These are phyloP conservation scores for Trichosanthes cucumerina DNA, from an alignment of 306 rosid genomes.

Conservation along the genomic window DNA sequence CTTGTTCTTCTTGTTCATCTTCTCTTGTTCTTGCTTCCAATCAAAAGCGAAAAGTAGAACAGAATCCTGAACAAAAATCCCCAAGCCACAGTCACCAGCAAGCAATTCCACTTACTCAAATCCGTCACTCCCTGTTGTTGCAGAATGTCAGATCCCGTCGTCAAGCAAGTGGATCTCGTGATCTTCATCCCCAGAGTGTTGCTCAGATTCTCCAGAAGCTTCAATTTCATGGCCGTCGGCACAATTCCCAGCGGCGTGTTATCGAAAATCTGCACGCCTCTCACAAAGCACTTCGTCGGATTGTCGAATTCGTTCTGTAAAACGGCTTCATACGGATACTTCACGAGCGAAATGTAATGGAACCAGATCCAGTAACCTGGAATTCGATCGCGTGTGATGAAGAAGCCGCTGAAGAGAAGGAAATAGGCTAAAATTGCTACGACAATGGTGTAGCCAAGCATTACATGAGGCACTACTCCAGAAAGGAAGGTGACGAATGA, in stretches of 20 bases:
- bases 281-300: slow-evolving; percentile 51
- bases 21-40: slow-evolving; percentile 97
- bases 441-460: slow-evolving; percentile 80
- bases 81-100: slow-evolving; percentile 82
- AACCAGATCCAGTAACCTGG: slow-evolving; percentile 93
- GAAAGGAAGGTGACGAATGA: slow-evolving; percentile 85
- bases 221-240: slow-evolving; percentile 36
- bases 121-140: slow-evolving; percentile 55
- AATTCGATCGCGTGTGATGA: slow-evolving; percentile 70
- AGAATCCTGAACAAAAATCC: slow-evolving; percentile 84
- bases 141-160: slow-evolving; percentile 64
- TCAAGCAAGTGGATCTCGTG: slow-evolving; percentile 62
- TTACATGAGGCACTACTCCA: slow-evolving; percentile 87
- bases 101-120: slow-evolving; percentile 77
- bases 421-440: slow-evolving; percentile 83
- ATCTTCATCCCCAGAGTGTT: slow-evolving; percentile 44
- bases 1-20: slow-evolving; percentile 5
- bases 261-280: slow-evolving; percentile 80
- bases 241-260: slow-evolving; percentile 46
- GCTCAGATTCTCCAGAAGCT: slow-evolving; percentile 57
- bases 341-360: slow-evolving; percentile 71
- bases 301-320: slow-evolving; percentile 62
- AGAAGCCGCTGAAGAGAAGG: slow-evolving; percentile 88
- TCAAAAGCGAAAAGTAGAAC: slow-evolving; percentile 53
- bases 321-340: slow-evolving; percentile 78